Conservation (phyloP, 768 basidiomycete species). For the Agaricus subrufescens region DNA sequence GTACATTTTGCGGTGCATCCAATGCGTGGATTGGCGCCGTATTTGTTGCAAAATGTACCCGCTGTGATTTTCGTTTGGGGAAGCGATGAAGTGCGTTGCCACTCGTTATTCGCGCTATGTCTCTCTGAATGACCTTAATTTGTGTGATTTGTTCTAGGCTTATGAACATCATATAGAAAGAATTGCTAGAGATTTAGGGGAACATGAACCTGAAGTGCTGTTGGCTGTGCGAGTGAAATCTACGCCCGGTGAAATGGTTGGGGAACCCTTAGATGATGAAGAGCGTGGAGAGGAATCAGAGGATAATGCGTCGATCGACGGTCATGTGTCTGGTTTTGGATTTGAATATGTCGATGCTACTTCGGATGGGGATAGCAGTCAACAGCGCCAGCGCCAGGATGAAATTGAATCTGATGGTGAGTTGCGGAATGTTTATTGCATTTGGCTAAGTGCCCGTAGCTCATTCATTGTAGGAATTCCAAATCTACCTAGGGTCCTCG, state of each 20-base stretch:
- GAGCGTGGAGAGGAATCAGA: constrained; percentile 18
- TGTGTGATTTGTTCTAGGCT: constrained; percentile 30
- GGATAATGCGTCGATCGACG: constrained; percentile 56
- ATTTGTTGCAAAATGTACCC: constrained; percentile 45
- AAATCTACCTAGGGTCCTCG: constrained; percentile 61
- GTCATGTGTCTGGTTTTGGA: constrained; percentile 60
- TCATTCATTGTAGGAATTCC: constrained; percentile 35
- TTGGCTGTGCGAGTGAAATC: constrained; percentile 54
- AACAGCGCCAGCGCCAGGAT: constrained; percentile 10
- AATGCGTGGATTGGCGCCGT: constrained; percentile 36
- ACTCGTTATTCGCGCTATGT: constrained; percentile 1
- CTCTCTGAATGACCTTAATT: not conserved
- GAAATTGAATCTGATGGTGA: constrained; percentile 20
- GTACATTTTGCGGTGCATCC: constrained; percentile 62
- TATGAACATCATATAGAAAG: constrained; percentile 53
- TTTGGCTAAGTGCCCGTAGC: not conserved
- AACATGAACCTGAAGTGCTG: constrained; percentile 63
- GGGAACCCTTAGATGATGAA: constrained; percentile 15
- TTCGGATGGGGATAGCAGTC: constrained; percentile 12
- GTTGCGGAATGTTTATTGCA: not conserved
- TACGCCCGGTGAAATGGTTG: constrained; percentile 4
- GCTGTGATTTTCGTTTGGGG: constrained; percentile 74
- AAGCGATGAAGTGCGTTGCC: constrained; percentile 53
- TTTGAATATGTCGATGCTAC: constrained; percentile 75
- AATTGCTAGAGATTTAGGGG: constrained; percentile 42